Evolutionary conservation across 352 stramenopile genomes (phyloP).

Genomic region (Pythium chondricola): DNA sequence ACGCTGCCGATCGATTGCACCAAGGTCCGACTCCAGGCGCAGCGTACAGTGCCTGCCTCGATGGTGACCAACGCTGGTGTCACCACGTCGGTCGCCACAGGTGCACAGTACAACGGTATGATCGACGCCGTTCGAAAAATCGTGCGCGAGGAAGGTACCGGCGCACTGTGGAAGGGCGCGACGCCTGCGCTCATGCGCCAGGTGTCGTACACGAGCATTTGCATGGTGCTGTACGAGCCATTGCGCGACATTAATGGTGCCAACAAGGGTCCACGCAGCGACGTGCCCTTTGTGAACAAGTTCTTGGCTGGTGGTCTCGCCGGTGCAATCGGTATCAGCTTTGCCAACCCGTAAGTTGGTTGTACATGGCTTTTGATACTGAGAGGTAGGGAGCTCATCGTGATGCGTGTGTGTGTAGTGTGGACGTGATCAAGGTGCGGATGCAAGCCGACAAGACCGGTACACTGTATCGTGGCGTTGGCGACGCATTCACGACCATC

Average conservation of each 20-base stretch:
- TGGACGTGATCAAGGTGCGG: slow-evolving; percentile 87
- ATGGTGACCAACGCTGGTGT: slow-evolving; percentile 18
- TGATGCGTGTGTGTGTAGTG: slow-evolving; percentile 26
- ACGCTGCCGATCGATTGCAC: slow-evolving; percentile 85
- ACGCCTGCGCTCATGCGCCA: slow-evolving; percentile 76
- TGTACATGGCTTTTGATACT: background rate
- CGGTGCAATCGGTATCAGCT: slow-evolving; percentile 68
- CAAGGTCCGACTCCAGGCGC: slow-evolving; percentile 79
- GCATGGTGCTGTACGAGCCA: slow-evolving; percentile 82
- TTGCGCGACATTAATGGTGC: slow-evolving; percentile 69
- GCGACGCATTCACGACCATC: slow-evolving; percentile 63
- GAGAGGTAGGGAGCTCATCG: background rate
- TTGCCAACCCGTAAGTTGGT: slow-evolving; percentile 77
- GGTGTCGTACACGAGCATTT: slow-evolving; percentile 84
- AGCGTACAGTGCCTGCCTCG: slow-evolving; percentile 31
- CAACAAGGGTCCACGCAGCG: slow-evolving; percentile 24
- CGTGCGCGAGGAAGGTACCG: slow-evolving; percentile 54
- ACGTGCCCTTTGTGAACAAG: slow-evolving; percentile 73
- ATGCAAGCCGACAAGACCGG: slow-evolving; percentile 78
- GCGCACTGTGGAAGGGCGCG: slow-evolving; percentile 69
- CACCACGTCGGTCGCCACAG: slow-evolving; percentile 19
- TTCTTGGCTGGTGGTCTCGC: slow-evolving; percentile 74
- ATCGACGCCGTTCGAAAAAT: slow-evolving; percentile 63
- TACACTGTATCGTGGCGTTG: slow-evolving; percentile 59
- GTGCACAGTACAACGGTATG: slow-evolving; percentile 67